These are phyloP conservation scores for Aspergillus thermomutatus DNA, from an alignment of 2,329 filamentous ascomycete genomes.

Conservation along the genomic window DNA sequence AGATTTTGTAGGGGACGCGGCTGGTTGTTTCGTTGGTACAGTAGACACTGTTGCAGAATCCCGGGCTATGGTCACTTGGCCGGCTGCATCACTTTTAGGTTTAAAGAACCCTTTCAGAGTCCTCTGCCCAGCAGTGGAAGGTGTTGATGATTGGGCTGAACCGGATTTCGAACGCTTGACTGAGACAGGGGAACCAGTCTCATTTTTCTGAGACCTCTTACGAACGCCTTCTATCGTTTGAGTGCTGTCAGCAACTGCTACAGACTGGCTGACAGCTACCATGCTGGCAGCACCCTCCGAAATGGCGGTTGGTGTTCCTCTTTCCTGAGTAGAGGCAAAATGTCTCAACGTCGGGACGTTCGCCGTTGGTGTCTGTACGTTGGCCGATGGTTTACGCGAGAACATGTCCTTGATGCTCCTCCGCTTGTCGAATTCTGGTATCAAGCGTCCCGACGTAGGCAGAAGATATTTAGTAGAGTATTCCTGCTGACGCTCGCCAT, in stretches of 20 bases:
- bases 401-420: constrained; percentile 95
- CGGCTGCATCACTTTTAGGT: constrained; percentile 46
- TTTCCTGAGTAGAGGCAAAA: neutral
- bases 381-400: constrained; percentile 50
- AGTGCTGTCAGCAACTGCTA: neutral
- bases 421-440: constrained; percentile 83
- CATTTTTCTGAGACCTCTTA: constrained; percentile 39
- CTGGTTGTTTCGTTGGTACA: neutral
- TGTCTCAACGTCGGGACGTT: neutral
- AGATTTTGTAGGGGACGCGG: neutral
- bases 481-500: constrained; percentile 63
- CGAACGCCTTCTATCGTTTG: constrained; percentile 21
- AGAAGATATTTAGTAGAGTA: constrained; percentile 65
- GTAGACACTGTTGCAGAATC: neutral
- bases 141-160: constrained; percentile 11
- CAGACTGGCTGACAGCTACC: neutral
- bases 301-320: neutral
- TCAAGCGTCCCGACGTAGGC: constrained; percentile 73
- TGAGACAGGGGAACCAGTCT: constrained; percentile 24
- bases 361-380: constrained; percentile 12
- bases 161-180: constrained; percentile 53
- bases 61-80: neutral
- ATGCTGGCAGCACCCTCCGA: neutral
- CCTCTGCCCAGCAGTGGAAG: constrained; percentile 50
- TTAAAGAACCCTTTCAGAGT: constrained; percentile 80